Base-by-base conservation (phyloP, 176 grass and related monocot genomes). In the Carex kokanica region DNA sequence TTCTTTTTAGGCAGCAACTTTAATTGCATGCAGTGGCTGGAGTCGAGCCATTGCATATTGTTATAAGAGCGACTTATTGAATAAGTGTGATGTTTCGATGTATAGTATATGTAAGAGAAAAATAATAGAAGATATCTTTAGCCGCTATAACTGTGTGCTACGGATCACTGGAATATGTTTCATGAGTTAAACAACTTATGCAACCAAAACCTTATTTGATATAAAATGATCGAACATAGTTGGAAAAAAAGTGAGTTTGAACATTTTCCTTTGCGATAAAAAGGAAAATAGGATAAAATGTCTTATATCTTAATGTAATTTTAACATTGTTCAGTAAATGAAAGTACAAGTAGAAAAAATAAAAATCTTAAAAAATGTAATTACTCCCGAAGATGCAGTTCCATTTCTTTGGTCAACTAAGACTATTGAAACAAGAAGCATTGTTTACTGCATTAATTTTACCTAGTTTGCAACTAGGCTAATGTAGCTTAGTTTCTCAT, bases 1-100 rank as follows among this genome's bases (percentile, higher is more conserved):
- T 49, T 64, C 18, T n/a, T 43, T 18, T 41, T 3, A 23, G 69
- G 2, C 32, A 61, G 71, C 70, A 72, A 83, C 20, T 72, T 87
- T 5, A 80, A 74, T 61, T 78, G 5, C 16, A 81, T 3, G 62
- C 25, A 41, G 21, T 27, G 47, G 52, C 16, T 47, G 58, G 17
- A 21, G 65, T 84, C 38, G 29, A 21, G 74, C 53, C 61, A 24
- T 74, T 74, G 23, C 29, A 51, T 51, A 68, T 68, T 74, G 53
- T 16, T 20, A 53, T 57, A 12, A 38, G 45, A 57, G 45, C 16
- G 40, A 64, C 11, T 78, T 16, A 47, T 27, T 24, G 29, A 54
- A 34, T 66, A 8, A 38, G 67, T 55, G 25, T 51, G 34, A 49
- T 78, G 84, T 66, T 68, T 58, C 23, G 23, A 67, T 0, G 49